Conservation (phyloP, 176 grass and related monocot genomes). For the Dendrocalamus sinicus region DNA sequence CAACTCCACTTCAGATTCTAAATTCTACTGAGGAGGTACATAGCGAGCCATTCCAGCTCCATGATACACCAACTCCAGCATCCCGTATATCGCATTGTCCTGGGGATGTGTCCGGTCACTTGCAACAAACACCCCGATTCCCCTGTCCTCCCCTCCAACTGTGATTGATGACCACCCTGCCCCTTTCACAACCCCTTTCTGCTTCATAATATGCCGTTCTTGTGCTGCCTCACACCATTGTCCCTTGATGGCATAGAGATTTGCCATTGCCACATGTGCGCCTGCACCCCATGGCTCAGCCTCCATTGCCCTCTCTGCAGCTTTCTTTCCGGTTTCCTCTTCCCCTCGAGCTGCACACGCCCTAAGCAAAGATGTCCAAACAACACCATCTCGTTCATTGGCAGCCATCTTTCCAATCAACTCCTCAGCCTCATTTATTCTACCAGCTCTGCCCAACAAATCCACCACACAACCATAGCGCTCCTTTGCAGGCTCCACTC, state of each 20-base stretch:
- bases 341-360: constrained; percentile 54
- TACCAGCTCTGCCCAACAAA: constrained; percentile 56
- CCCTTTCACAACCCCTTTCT: constrained; percentile 65
- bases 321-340: constrained; percentile 48
- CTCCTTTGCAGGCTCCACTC: constrained; percentile 60
- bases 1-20: constrained; percentile 38
- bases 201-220: constrained; percentile 59
- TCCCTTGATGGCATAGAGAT: constrained; percentile 62
- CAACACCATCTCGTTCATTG: constrained; percentile 57
- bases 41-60: constrained; percentile 32
- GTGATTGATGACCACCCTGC: constrained; percentile 59
- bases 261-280: constrained; percentile 62
- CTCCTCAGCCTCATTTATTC: constrained; percentile 56
- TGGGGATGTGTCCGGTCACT: constrained; percentile 52
- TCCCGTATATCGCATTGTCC: constrained; percentile 44
- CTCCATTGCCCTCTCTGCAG: constrained; percentile 48
- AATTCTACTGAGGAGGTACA: constrained; percentile 32
- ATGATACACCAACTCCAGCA: constrained; percentile 56
- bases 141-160: constrained; percentile 46
- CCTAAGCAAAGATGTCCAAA: constrained; percentile 62
- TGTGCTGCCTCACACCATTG: constrained; percentile 56
- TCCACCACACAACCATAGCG: constrained; percentile 72
- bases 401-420: constrained; percentile 51
- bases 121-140: constrained; percentile 52
- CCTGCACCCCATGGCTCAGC: constrained; percentile 60